These are phyloP conservation scores for grape (Vitis vinifera) DNA, from an alignment of 164 flowering plant species.

Conservation along the genomic window DNA sequence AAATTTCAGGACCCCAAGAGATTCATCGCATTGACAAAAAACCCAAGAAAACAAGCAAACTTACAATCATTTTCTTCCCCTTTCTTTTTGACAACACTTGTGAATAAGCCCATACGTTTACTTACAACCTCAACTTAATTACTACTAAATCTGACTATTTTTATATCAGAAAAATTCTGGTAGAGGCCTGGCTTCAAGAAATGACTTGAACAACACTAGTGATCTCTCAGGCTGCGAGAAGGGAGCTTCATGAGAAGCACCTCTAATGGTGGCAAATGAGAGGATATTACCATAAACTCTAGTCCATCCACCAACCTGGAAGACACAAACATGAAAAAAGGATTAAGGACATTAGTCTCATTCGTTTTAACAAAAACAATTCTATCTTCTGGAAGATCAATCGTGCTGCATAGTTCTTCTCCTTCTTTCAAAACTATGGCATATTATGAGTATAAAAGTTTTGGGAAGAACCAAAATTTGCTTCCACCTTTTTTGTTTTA, in stretches of 20 bases:
- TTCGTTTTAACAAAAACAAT: no score
- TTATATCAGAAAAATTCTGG: slow-evolving; percentile 17
- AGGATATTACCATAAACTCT: slow-evolving; percentile 30
- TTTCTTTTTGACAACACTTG: background rate
- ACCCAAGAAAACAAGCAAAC: background rate
- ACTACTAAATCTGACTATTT: background rate
- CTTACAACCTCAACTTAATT: slow-evolving; percentile 1
- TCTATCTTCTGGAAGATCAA: background rate
- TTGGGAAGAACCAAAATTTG: no score
- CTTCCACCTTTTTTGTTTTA: no score
- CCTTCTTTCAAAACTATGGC: background rate
- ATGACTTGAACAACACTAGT: slow-evolving; percentile 29
- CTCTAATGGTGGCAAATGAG: slow-evolving; percentile 36
- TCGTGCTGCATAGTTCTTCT: background rate
- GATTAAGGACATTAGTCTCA: no score
- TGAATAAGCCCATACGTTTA: background rate
- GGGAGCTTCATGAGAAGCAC: slow-evolving; percentile 31
- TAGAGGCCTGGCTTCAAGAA: slow-evolving; percentile 22
- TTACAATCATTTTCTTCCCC: background rate
- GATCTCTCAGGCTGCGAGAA: slow-evolving; percentile 37
- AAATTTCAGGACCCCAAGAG: background rate
- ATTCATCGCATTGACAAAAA: background rate
- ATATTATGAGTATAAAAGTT: no score
- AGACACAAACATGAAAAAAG: no score
- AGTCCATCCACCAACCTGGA: slow-evolving; percentile 75